Evolutionary conservation across 2,329 filamentous ascomycete genomes (phyloP).

Genomic region (Fusarium chaquense): DNA sequence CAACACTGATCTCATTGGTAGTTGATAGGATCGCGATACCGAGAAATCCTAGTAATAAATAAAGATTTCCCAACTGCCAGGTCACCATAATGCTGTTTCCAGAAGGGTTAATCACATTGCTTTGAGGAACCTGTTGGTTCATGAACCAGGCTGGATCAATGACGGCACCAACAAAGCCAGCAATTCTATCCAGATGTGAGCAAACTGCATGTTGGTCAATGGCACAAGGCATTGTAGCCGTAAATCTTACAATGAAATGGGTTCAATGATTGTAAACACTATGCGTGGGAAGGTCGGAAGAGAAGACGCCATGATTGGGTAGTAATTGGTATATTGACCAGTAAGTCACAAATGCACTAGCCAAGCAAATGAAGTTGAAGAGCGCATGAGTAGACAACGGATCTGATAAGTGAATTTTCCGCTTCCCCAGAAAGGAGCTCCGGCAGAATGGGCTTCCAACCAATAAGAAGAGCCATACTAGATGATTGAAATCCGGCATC

Average conservation of each 20-base stretch:
- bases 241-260: slow-evolving; percentile 72
- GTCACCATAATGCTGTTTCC: slow-evolving; percentile 68
- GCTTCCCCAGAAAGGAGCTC: slow-evolving; percentile 17
- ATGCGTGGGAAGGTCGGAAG: slow-evolving; percentile 73
- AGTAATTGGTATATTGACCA: background rate
- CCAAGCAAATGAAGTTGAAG: slow-evolving; percentile 15
- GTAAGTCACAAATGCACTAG: background rate
- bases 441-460: background rate
- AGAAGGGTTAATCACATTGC: slow-evolving; percentile 53
- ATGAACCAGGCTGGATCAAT: slow-evolving; percentile 72
- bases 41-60: slow-evolving; percentile 73
- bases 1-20: slow-evolving; percentile 73
- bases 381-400: background rate
- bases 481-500: background rate
- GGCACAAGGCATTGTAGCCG: background rate
- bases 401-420: slow-evolving; percentile 21
- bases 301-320: slow-evolving; percentile 66
- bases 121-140: slow-evolving; percentile 66
- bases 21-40: slow-evolving; percentile 73
- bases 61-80: slow-evolving; percentile 77
- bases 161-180: slow-evolving; percentile 68
- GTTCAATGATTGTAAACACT: slow-evolving; percentile 76
- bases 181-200: slow-evolving; percentile 60
- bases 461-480: background rate
- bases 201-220: background rate